These are phyloP conservation scores for Aspergillus amoenus DNA, from an alignment of 2,329 filamentous ascomycete genomes.

Conservation along the genomic window DNA sequence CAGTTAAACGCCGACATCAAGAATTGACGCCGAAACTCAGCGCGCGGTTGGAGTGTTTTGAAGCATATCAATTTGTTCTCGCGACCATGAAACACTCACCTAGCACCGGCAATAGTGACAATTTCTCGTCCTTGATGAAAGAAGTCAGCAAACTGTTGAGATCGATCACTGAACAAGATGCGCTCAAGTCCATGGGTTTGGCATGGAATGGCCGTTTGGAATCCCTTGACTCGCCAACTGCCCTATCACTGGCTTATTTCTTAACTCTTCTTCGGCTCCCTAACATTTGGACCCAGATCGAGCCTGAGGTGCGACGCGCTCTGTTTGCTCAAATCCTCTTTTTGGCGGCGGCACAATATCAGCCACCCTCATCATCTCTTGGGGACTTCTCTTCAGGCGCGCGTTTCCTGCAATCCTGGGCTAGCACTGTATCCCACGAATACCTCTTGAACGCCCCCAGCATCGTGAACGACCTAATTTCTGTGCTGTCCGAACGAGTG, in stretches of 20 bases:
- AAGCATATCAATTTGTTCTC: slow-evolving; percentile 37
- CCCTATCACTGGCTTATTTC: slow-evolving; percentile 36
- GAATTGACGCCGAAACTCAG: slow-evolving; percentile 23
- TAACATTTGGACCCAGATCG: slow-evolving; percentile 28
- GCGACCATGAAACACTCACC: slow-evolving; percentile 23
- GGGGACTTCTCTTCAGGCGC: slow-evolving; percentile 27
- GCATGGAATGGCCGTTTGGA: slow-evolving; percentile 41
- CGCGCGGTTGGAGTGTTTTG: slow-evolving; percentile 36
- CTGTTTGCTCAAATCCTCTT: slow-evolving; percentile 36
- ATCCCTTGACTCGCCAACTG: slow-evolving; percentile 29
- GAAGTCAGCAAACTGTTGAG: slow-evolving; percentile 27
- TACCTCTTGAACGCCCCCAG: slow-evolving; percentile 36
- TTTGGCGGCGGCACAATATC: slow-evolving; percentile 31
- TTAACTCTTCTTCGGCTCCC: slow-evolving; percentile 33
- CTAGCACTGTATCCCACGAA: slow-evolving; percentile 38
- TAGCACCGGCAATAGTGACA: slow-evolving; percentile 21
- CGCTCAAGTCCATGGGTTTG: slow-evolving; percentile 24
- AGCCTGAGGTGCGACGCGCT: slow-evolving; percentile 29
- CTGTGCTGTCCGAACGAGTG: slow-evolving; percentile 33
- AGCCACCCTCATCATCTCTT: slow-evolving; percentile 22
- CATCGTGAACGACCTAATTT: slow-evolving; percentile 35
- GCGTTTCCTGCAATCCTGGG: slow-evolving; percentile 39
- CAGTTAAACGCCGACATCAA: slow-evolving; percentile 31
- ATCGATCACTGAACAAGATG: slow-evolving; percentile 24
- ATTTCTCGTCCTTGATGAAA: slow-evolving; percentile 25